Evolutionary conservation across 2,329 filamentous ascomycete species (phyloP).

Genomic region (Xylaria sp.): DNA sequence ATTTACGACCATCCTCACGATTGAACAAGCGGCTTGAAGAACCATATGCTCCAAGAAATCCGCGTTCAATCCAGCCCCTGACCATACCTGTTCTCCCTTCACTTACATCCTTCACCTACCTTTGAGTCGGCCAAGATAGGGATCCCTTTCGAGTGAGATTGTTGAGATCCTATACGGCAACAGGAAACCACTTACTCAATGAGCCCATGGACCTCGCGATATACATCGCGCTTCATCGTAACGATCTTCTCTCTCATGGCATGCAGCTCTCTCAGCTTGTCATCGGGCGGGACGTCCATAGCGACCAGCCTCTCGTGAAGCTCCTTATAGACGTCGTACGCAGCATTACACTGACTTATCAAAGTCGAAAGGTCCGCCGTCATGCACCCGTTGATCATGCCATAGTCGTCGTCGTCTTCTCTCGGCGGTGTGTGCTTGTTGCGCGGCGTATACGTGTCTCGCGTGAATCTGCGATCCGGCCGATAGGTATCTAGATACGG

Average conservation of each 20-base stretch:
- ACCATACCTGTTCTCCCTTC: too few species aligned
- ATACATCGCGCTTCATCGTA: slow-evolving; percentile 14
- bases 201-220: slow-evolving; percentile 7
- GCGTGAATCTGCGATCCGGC: background rate
- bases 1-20: too few species aligned
- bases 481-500: slow-evolving; percentile 18
- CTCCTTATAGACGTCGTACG: slow-evolving; percentile 3
- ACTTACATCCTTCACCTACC: too few species aligned
- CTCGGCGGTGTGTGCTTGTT: background rate
- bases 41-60: too few species aligned
- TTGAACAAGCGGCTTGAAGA: too few species aligned
- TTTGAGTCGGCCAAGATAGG: too few species aligned
- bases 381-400: slow-evolving; percentile 1
- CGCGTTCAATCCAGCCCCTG: too few species aligned
- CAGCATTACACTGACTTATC: slow-evolving; percentile 3
- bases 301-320: slow-evolving; percentile 2
- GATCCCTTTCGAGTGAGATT: background rate
- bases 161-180: background rate
- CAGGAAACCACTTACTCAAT: background rate
- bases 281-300: background rate
- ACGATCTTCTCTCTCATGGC: slow-evolving; percentile 13
- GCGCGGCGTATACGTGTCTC: slow-evolving; percentile 5
- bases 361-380: slow-evolving; percentile 5
- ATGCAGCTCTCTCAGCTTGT: slow-evolving; percentile 5
- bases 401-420: background rate